Base-by-base conservation (phyloP, 257 asterid species). In the Solanum tarijense region DNA sequence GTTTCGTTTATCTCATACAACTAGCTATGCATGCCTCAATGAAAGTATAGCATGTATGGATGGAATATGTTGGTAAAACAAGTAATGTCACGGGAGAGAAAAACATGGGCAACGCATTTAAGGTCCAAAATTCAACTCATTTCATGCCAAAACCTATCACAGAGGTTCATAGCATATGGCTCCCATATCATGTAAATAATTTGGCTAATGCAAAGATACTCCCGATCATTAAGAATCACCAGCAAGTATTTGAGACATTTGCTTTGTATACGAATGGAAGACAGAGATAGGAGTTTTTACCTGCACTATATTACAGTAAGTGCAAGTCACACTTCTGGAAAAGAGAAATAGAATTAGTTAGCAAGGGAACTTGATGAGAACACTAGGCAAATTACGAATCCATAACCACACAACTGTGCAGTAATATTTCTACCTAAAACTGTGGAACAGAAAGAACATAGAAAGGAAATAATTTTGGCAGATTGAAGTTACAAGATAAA, bases 281-380 rank as follows among this genome's bases (percentile, higher is more conserved):
- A 75, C 12, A 79, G 75, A 27, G 68, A 58, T 52, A 83, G 16
- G 46, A 86, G 38, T 68, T 86, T 65, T 12, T 92, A 97, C 99
- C 99, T 95, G 99, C 91, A 96, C 66, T 85, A 93, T 89, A 79
- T 94, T 91, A 95, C 99, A 97, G 93, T 92, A 89, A 48, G 95
- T 27, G 92, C 99, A 96, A 68, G 94, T 95, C 93, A 93, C 92
- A 89, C 85, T 93, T 92, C 99, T 97, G 99, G 86, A 89, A 89
- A 91, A 87, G 41, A 81, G 85, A 81, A 27, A 21, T 5, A 46
- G 29, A 81, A 27, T 46, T 9, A 81, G 85, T 81, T 46, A 81
- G 85, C 41, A 46, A 46, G 12, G 60, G 7, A 81, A 46, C 20
- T 31, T 81, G 68, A 81, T 48, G 69, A 43, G 62, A 81, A 46